Base-by-base conservation (phyloP, 495 filamentous ascomycete genomes). In the Hyaloscypha bicolor region DNA sequence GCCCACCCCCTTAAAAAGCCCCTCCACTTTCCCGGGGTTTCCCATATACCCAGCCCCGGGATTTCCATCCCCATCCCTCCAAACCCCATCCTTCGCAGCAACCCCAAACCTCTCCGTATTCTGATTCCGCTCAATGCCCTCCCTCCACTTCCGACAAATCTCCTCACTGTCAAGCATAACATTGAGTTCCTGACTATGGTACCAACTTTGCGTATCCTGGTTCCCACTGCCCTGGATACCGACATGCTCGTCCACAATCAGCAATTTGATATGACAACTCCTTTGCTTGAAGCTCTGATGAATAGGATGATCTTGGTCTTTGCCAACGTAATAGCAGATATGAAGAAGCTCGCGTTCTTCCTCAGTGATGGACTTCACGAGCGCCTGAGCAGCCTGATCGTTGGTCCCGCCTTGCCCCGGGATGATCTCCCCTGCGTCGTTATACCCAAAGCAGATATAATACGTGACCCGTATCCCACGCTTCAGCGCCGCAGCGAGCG, bases 161-260 rank as follows among this genome's bases (percentile, higher is more conserved):
- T 78, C 62, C 0, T 74, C 72, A 4, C 83, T 87, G 64, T 94
- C 91, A 16, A 92, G 72, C 81, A 94, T 83, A 14, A 93, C 70
- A 70, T 94, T 94, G 63, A 90, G 82, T 73, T 94, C 91, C 75
- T 92, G 89, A 42, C 82, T 86, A 73, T 94, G 90, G 69, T 81
- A 93, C 86, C 88, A 94, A 65, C 82, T 86, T 78, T 94, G 91
- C n/a, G 91, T 92, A 63, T 94, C 91, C 71, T 91, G 86, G 72
- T 94, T 94, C 1, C 91, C 91, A 68, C 86, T 91, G 6, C 90
- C 90, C 79, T 89, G 83, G 57, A 93, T 88, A 14, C 83, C 88
- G 67, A 94, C 77, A 55, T 77, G 79, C 48, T 83, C 86, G 73
- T 94, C 91, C 5, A 87, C 84, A 62, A 94, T 86, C 78, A 94